Percentiles rank a stretch among this genome's conserved stretches.
Evolutionary conservation across 306 rosid genomes (phyloP).

Genomic region (Vigna reflexopilosa): DNA sequence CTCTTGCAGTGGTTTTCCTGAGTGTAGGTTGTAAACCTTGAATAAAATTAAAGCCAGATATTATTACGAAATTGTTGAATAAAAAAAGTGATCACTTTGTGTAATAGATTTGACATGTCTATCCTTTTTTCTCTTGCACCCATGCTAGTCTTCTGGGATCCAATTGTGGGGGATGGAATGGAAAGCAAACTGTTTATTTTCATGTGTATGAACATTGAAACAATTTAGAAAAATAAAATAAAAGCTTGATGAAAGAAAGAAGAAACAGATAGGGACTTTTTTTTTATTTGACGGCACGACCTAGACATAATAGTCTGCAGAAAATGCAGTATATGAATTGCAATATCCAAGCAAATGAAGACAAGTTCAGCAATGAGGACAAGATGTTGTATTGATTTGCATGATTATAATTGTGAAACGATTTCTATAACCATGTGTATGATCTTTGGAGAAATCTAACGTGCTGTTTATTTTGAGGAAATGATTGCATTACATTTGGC

Average conservation of each 20-base stretch:
- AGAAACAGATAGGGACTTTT: too few species aligned
- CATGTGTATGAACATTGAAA: too few species aligned
- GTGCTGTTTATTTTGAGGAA: background rate
- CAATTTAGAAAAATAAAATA: too few species aligned
- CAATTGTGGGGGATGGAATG: background rate
- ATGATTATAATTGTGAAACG: background rate
- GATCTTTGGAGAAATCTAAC: slow-evolving; percentile 14
- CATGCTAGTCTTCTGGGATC: background rate
- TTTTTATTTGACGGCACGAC: background rate
- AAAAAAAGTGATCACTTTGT: slow-evolving; percentile 10
- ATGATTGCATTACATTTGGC: background rate
- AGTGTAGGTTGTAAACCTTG: slow-evolving; percentile 1
- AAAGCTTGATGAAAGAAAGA: too few species aligned
- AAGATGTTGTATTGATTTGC: background rate
- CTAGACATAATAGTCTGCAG: background rate
- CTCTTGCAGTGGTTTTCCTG: slow-evolving; percentile 6
- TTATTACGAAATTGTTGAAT: slow-evolving; percentile 9
- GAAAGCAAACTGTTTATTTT: background rate
- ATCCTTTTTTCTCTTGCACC: background rate
- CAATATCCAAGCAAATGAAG: background rate
- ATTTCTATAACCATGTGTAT: slow-evolving; percentile 1
- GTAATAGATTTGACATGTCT: slow-evolving; percentile 26
- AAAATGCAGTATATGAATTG: background rate
- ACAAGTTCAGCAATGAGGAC: background rate
- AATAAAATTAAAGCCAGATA: slow-evolving; percentile 9